Evolutionary conservation across 176 grass and related monocot species (phyloP).

Genomic region (Rhynchospora pubera): DNA sequence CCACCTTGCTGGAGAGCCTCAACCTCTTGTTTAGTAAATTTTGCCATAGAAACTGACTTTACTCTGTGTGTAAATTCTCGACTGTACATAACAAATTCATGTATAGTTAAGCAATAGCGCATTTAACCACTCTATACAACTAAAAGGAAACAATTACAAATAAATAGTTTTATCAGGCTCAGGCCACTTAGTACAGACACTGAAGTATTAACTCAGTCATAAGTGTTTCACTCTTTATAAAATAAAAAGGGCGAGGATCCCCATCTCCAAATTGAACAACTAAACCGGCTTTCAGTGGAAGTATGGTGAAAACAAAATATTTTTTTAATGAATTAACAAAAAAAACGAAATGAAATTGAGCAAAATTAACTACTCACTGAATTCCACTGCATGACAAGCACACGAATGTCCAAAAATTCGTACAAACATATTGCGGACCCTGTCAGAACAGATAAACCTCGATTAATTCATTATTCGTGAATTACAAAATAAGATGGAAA

Average conservation of each 20-base stretch:
- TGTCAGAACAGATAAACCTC: conserved; percentile 20
- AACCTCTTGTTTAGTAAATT: conserved; percentile 91
- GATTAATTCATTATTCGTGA: not conserved
- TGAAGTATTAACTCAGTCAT: not conserved
- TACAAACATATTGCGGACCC: conserved; percentile 94
- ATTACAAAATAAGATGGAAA: conserved; percentile 10
- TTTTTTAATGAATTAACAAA: not conserved
- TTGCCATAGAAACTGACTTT: conserved; percentile 95
- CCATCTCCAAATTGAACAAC: not conserved
- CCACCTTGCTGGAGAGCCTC: conserved; percentile 73
- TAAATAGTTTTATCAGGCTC: not conserved
- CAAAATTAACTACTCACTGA: conserved; percentile 57
- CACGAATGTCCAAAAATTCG: conserved; percentile 92
- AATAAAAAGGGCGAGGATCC: not conserved
- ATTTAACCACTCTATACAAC: not conserved
- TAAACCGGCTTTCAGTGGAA: not conserved
- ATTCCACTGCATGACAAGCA: conserved; percentile 85
- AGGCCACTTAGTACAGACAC: not conserved
- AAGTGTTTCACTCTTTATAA: not conserved
- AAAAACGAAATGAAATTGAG: not conserved
- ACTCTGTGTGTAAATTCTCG: conserved; percentile 94
- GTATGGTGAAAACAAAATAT: not conserved
- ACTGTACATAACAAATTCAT: conserved; percentile 25
- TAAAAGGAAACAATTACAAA: not conserved
- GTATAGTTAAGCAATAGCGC: not conserved